Evolutionary conservation across 164 flowering plant genomes (phyloP).

Genomic region (Magnolia kwangsiensis): DNA sequence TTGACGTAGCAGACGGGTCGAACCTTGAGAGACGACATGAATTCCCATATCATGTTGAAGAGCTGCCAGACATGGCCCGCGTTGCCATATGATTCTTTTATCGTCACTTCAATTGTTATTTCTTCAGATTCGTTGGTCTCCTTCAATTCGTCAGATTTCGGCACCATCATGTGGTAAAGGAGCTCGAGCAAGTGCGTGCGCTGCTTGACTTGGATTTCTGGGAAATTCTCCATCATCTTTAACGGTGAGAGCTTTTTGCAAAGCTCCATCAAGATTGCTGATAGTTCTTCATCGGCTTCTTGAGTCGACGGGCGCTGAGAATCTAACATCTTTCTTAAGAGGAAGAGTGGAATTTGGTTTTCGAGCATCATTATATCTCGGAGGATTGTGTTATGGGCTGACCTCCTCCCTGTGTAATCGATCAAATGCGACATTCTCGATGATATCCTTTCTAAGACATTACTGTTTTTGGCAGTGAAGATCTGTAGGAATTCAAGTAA

Average conservation of each 20-base stretch:
- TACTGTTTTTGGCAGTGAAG: constrained; percentile 7
- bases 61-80: background rate
- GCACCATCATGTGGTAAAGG: constrained; percentile 25
- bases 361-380: constrained; percentile 30
- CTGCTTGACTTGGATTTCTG: background rate
- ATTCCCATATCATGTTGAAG: constrained; percentile 4
- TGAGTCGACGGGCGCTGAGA: constrained; percentile 5
- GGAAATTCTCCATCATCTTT: constrained; percentile 3
- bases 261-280: constrained; percentile 29
- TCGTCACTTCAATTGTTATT: background rate
- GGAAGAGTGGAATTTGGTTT: constrained; percentile 3
- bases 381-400: constrained; percentile 20
- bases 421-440: constrained; percentile 17
- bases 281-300: constrained; percentile 19
- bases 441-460: background rate
- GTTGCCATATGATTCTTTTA: background rate
- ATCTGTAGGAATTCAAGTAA: constrained; percentile 27
- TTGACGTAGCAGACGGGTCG: constrained; percentile 1
- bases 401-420: constrained; percentile 15
- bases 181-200: constrained; percentile 34
- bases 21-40: constrained; percentile 9
- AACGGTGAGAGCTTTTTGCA: constrained; percentile 39
- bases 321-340: background rate
- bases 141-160: background rate
- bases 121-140: background rate